phyloP scores from a whole-genome alignment of 1,284 basidiomycete genomes.

The Peniophora sp. region DNA sequence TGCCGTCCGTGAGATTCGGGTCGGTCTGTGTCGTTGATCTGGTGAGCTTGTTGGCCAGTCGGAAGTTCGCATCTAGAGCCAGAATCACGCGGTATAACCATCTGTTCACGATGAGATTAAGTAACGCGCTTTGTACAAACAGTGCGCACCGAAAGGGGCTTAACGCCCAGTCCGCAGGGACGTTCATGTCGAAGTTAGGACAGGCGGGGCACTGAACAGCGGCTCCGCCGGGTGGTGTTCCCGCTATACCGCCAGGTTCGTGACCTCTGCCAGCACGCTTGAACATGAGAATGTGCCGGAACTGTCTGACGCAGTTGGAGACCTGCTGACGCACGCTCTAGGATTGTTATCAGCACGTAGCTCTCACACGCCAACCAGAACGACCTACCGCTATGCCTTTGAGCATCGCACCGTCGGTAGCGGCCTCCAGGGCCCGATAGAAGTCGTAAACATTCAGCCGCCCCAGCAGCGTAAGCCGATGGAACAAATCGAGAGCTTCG shows the following conservation, averaged over 20 bases:
- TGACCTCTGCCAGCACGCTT: constrained; percentile 17
- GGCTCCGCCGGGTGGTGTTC: constrained; percentile 11
- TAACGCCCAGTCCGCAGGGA: constrained; percentile 14
- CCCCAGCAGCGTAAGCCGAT: not conserved
- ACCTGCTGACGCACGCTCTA: not conserved
- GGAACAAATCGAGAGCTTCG: constrained; percentile 2
- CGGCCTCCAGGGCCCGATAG: not conserved
- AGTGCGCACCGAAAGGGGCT: not conserved
- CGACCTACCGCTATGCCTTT: not conserved
- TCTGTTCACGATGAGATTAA: constrained; percentile 4
- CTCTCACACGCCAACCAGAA: not conserved
- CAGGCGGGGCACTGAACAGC: constrained; percentile 19
- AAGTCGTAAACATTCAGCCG: not conserved
- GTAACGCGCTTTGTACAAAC: too few relatives aligned
- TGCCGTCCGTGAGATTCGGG: constrained; percentile 14
- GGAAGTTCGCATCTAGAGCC: constrained; percentile 21
- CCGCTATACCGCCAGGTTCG: constrained; percentile 8
- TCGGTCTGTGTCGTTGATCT: constrained; percentile 7
- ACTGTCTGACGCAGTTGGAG: constrained; percentile 3
- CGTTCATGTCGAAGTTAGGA: constrained; percentile 19
- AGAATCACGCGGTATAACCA: constrained; percentile 18
- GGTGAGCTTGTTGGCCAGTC: constrained; percentile 13
- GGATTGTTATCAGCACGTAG: not conserved
- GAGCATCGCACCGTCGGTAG: not conserved
- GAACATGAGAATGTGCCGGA: constrained; percentile 15